A percentile compares a stretch with the other conserved stretches of the same genome.
These are phyloP conservation scores for Leucocoprinus sp. DNA, from an alignment of 768 basidiomycete species.

Conservation along the genomic window DNA sequence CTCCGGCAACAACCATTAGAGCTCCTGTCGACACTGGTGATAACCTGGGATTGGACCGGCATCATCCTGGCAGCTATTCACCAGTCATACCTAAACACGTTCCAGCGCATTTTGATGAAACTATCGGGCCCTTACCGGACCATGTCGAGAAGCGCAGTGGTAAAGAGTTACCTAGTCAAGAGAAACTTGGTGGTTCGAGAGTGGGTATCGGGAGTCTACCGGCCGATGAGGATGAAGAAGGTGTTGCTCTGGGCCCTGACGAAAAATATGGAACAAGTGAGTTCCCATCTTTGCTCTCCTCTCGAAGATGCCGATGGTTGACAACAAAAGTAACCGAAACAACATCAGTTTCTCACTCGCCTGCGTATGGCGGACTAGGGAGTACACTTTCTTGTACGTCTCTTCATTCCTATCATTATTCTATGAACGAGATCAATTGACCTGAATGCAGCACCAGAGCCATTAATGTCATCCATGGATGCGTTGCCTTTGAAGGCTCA, in stretches of 20 bases:
- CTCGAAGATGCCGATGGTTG: background rate
- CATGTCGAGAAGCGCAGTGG: slow-evolving; percentile 3
- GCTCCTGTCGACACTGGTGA: too few relatives aligned
- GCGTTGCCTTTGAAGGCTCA: too few relatives aligned
- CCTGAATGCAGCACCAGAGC: too few relatives aligned
- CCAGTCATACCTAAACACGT: slow-evolving; percentile 1
- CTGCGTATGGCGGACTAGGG: background rate
- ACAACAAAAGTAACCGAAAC: background rate
- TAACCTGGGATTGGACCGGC: background rate
- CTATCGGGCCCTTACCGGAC: background rate
- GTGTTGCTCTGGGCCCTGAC: slow-evolving; percentile 7
- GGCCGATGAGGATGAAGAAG: slow-evolving; percentile 7
- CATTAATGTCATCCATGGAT: too few relatives aligned
- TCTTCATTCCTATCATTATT: background rate
- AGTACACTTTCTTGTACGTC: background rate
- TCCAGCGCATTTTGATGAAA: slow-evolving; percentile 1
- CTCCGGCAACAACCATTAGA: background rate
- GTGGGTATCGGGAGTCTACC: slow-evolving; percentile 10
- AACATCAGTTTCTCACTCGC: background rate
- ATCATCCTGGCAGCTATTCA: background rate
- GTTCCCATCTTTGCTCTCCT: background rate
- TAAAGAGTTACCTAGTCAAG: slow-evolving; percentile 12
- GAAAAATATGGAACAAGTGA: background rate
- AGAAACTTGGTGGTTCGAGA: background rate
- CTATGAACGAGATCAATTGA: background rate